Percentiles rank a stretch among this genome's conserved stretches.
These are phyloP conservation scores for Sporisorium reilianum DNA, from an alignment of 1,284 basidiomycete genomes.

Conservation along the genomic window DNA sequence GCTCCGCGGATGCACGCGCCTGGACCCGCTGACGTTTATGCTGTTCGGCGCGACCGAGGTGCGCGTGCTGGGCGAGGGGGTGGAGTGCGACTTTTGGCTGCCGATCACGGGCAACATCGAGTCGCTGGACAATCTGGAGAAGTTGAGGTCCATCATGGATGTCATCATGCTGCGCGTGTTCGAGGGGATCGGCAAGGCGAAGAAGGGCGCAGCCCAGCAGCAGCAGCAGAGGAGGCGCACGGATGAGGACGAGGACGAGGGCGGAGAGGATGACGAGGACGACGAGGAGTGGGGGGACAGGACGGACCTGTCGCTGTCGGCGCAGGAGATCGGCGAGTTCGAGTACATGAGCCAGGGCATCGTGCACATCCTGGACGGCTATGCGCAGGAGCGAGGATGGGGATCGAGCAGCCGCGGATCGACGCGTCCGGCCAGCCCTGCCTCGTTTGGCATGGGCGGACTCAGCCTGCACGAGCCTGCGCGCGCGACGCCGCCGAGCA, in stretches of 20 bases:
- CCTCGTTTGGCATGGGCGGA: slow-evolving; percentile 29
- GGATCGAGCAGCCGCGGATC: slow-evolving; percentile 37
- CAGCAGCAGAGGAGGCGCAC: slow-evolving; percentile 1
- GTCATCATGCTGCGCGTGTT: slow-evolving; percentile 89
- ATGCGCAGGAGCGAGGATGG: slow-evolving; percentile 51
- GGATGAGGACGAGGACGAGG: slow-evolving; percentile 22
- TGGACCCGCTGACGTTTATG: slow-evolving; percentile 91
- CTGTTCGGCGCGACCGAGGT: slow-evolving; percentile 90
- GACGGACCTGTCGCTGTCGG: slow-evolving; percentile 53
- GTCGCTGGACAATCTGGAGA: slow-evolving; percentile 84
- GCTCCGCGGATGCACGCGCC: slow-evolving; percentile 76
- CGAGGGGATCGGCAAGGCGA: slow-evolving; percentile 75
- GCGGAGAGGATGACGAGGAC: slow-evolving; percentile 30
- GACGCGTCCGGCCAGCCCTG: slow-evolving; percentile 42
- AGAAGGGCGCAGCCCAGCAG: neutral
- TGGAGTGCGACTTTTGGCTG: slow-evolving; percentile 89
- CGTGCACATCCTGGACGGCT: slow-evolving; percentile 60
- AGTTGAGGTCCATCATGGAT: slow-evolving; percentile 86
- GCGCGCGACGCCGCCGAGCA: neutral
- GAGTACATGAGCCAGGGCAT: slow-evolving; percentile 58
- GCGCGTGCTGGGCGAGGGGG: slow-evolving; percentile 68
- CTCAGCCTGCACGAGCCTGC: slow-evolving; percentile 35
- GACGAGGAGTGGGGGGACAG: slow-evolving; percentile 39
- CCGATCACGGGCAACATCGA: slow-evolving; percentile 81
- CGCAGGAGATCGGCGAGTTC: slow-evolving; percentile 62